Base-by-base conservation (phyloP, 139 green algal species). In the Nannochloris sp. region DNA sequence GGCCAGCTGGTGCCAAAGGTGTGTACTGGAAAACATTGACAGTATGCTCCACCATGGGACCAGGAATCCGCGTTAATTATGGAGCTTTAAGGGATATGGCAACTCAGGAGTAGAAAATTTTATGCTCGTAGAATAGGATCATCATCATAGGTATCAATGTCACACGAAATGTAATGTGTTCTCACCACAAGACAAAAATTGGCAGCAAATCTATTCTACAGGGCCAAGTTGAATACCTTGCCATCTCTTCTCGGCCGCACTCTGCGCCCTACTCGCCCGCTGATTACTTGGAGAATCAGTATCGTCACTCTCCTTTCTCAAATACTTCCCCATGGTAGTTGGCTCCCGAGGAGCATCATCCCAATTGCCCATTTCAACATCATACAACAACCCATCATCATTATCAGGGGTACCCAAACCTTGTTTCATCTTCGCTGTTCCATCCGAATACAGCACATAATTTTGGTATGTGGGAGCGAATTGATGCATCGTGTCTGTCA, bases 1-100 rank as follows among this genome's bases (percentile, higher is more conserved):
- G 74, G 31, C 90, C 86, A 83, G 66, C 93, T 92, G 94, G 94
- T n/a, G 82, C 88, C 25, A 99, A 99, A 82, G 94, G 94, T 2
- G 60, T 89, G 15, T 97, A 96, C 83, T 99, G 93, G 93, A 97
- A 96, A 81, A 90, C 67, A 24, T 62, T 92, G 34, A 91, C 90
- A 29, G 66, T 99, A 10, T 94, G 85, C 83, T 87, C 82, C 46
- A 96, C 89, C 59, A 98, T 98, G 93, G 94, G 94, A 1, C 94
- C 94, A 14, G 87, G 76, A 15, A 67, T 97, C 16, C 71, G 81
- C 16, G 56, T 98, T 16, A 78, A 78, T 69, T 78, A 93, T 57
- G 58, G 73, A 15, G 57, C 62, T 2, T 67, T 95, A 43, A 54
- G 75, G 1, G 78, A 85, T 60, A 53, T 73, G 27, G 25, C 44